These are phyloP conservation scores for Raddia guianensis DNA, from an alignment of 176 grass and related monocot species.

Conservation along the genomic window DNA sequence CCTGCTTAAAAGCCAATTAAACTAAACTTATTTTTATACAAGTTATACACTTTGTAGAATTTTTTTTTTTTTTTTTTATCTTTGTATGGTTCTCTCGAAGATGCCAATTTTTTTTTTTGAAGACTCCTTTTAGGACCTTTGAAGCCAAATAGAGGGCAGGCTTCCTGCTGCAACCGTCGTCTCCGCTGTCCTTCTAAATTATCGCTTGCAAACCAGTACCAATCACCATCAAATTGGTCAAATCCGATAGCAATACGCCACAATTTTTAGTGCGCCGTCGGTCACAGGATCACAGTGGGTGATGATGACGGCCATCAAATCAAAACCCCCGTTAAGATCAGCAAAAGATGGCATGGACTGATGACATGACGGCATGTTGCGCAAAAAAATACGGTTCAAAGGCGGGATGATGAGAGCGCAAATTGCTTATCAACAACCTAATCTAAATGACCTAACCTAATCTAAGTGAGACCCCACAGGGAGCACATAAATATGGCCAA, in stretches of 20 bases:
- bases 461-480: not conserved
- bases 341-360: not conserved
- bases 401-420: not conserved
- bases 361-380: not conserved
- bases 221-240: not conserved
- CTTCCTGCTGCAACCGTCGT: no score
- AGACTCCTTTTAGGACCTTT: no score
- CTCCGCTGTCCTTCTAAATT: not conserved
- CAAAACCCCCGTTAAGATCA: not conserved
- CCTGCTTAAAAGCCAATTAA: no score
- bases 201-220: not conserved
- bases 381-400: conserved; percentile 11
- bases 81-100: no score
- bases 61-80: no score
- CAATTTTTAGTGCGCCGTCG: not conserved
- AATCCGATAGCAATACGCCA: not conserved
- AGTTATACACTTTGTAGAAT: no score
- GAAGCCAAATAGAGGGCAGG: no score
- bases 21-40: no score
- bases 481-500: conserved; percentile 13
- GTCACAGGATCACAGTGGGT: not conserved
- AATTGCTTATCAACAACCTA: not conserved
- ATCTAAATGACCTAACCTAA: not conserved
- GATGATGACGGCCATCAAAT: not conserved
- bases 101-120: no score